Evolutionary conservation across 306 rosid species (phyloP).

Genomic region (Ochetophila trinervis): DNA sequence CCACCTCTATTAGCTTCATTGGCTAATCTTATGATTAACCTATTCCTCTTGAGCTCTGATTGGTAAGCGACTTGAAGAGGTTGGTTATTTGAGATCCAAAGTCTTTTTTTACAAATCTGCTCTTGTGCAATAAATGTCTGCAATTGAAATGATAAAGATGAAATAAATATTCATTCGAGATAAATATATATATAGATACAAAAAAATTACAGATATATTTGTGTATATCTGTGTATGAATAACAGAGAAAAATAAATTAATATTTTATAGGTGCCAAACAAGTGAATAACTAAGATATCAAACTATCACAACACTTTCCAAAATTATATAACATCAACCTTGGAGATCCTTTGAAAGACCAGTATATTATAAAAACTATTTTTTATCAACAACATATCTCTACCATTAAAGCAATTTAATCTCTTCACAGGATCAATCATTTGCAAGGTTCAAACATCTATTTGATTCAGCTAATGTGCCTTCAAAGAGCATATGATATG

Average conservation of each 20-base stretch:
- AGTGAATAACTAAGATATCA: too few relatives aligned
- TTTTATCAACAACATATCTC: too few relatives aligned
- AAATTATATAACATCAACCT: too few relatives aligned
- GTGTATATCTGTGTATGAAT: neutral
- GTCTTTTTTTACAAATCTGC: slow-evolving; percentile 67
- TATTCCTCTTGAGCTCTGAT: slow-evolving; percentile 71
- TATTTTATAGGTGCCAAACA: neutral
- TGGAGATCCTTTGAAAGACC: too few relatives aligned
- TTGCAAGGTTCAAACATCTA: too few relatives aligned
- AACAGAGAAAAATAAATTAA: neutral
- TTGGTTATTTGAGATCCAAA: slow-evolving; percentile 61
- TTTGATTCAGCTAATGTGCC: neutral
- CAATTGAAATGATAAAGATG: slow-evolving; percentile 24
- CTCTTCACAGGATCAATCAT: too few relatives aligned
- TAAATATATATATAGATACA: neutral
- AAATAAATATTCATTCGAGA: slow-evolving; percentile 2
- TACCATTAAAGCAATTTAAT: too few relatives aligned
- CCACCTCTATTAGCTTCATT: slow-evolving; percentile 56
- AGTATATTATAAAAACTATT: too few relatives aligned
- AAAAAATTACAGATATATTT: too few relatives aligned
- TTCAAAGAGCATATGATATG: neutral
- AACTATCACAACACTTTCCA: too few relatives aligned
- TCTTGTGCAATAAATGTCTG: slow-evolving; percentile 96
- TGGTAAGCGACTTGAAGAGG: slow-evolving; percentile 61
- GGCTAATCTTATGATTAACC: slow-evolving; percentile 61